A percentile compares a stretch with the other conserved stretches of the same genome.
Evolutionary conservation across 257 asterid genomes (phyloP).

Genomic region (Avicennia marina): DNA sequence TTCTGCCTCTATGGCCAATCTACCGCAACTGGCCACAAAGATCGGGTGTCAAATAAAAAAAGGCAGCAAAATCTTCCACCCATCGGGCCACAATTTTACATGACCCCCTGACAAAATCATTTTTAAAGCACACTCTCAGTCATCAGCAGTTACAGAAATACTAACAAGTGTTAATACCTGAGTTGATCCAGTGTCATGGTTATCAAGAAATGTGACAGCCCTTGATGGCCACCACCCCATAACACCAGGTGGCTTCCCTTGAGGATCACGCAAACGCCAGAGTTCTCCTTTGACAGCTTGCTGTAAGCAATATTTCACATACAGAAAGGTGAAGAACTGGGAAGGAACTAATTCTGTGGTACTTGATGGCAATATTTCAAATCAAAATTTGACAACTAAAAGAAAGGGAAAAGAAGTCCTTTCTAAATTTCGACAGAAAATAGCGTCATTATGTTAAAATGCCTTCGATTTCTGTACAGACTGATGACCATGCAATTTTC

Average conservation of each 20-base stretch:
- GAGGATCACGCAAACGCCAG: slow-evolving; percentile 83
- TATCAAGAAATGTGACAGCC: slow-evolving; percentile 86
- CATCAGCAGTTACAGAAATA: background rate
- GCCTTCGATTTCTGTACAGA: background rate
- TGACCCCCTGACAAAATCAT: too few species aligned
- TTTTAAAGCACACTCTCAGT: background rate
- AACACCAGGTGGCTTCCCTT: slow-evolving; percentile 90
- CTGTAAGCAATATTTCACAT: slow-evolving; percentile 37
- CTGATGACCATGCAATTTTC: background rate
- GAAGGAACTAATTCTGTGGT: slow-evolving; percentile 1
- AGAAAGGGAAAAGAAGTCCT: background rate
- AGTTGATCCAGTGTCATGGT: slow-evolving; percentile 95
- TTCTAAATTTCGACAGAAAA: background rate
- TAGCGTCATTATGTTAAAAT: background rate
- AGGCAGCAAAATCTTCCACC: too few species aligned
- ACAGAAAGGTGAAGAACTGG: slow-evolving; percentile 12
- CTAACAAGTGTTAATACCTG: slow-evolving; percentile 47
- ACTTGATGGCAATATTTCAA: background rate
- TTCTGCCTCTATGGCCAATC: too few species aligned
- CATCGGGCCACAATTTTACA: too few species aligned
- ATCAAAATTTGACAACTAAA: slow-evolving; percentile 3
- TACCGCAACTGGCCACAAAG: too few species aligned
- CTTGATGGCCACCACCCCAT: slow-evolving; percentile 98
- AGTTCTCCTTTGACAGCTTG: slow-evolving; percentile 93
- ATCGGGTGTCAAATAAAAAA: too few species aligned